Base-by-base conservation (phyloP, 495 filamentous ascomycete genomes). In the Hypomontagnella monticulosa region DNA sequence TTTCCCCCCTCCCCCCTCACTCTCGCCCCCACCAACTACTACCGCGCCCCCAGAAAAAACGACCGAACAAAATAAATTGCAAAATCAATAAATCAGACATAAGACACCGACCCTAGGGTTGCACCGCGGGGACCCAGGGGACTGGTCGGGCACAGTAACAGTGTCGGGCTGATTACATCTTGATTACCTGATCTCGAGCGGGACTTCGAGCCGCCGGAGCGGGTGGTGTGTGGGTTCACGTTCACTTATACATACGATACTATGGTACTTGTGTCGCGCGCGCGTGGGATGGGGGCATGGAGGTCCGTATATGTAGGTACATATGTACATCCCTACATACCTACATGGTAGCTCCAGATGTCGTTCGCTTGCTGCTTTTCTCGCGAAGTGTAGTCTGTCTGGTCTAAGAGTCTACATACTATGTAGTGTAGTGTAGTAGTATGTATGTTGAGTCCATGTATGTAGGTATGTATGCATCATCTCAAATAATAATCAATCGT, bases 191-290 rank as follows among this genome's bases (percentile, higher is more conserved):
- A 67, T 62, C 38, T 4, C 32, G 23, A 6, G 60, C 60, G 66
- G 66, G 60, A 69, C 50, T 69, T 69, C 66, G 66, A 69, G 66
- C 66, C 66, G 66, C 49, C 60, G 60, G 60, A 57, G 55, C 66
- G 66, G 42, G 43, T 52, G 33, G 33, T 37, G 33, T 37, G 8
- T 46, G 18, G 16, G 23, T 16, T 30, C 19, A 30, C 4, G 36
- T 54, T 16, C 16, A 19, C 18, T 41, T 20, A n/a, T n/a, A n/a
- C n/a, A n/a, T n/a, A n/a, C n/a, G n/a, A n/a, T n/a, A n/a, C 11
- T 4, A 10, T 12, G 30, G 48, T 36, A 32, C 10, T 4, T 16
- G 36, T 15, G n/a, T n/a, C n/a, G n/a, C 14, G 34, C 34, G 40
- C 23, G 48, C 20, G 50, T 46, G 41, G 48, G 48, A 51, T 27